Evolutionary conservation across 768 basidiomycete species (phyloP), one percentile per base, ranked within the genome.

Genomic region (Lactarius deliciosus): DNA sequence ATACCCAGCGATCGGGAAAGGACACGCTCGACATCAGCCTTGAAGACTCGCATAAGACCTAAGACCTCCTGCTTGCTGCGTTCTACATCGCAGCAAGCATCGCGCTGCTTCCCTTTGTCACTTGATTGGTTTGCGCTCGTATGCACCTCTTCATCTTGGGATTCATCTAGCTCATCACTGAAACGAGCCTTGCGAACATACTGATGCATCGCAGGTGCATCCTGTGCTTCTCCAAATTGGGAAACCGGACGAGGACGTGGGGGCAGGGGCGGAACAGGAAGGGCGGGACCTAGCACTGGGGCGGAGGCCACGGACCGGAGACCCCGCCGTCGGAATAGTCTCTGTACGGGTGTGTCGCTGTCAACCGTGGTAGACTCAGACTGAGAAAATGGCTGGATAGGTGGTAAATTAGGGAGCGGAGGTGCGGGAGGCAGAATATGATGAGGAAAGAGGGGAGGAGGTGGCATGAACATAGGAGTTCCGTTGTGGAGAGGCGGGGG

Each of bases 61-160:
- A 79, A 76, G 8, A 89, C 74, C 61, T 88, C 86, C 45, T 73
- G 74, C 74, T 81, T 87, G 58, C 78, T 80, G 61, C 82, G 76
- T 1, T 79, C 69, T 4, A 82, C 70, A 5, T 81, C 74, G 73
- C 85, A 86, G 72, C 83, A 84, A 36, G 75, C 61, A 36, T 25
- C 45, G 13, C 47, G 60, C 55, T 32, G 56, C 25, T 47, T 64
- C 32, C 47, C 63, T 40, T 62, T 60, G 59, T 36, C 57, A 38
- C 53, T 57, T 38, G 30, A 40, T 57, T 10, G 20, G 20, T 57
- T 45, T 11, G 22, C 47, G 2, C 5, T 16, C 6, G 55, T 22
- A 7, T 34, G 40, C 2, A 28, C 50, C 5, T 36, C 43, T 18
- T 2, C 55, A 11, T 32, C 36, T 45, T 57, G 25, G 11, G 34